phyloP scores from a whole-genome alignment of 2,329 filamentous ascomycete genomes.

The Helotiales sp. region DNA sequence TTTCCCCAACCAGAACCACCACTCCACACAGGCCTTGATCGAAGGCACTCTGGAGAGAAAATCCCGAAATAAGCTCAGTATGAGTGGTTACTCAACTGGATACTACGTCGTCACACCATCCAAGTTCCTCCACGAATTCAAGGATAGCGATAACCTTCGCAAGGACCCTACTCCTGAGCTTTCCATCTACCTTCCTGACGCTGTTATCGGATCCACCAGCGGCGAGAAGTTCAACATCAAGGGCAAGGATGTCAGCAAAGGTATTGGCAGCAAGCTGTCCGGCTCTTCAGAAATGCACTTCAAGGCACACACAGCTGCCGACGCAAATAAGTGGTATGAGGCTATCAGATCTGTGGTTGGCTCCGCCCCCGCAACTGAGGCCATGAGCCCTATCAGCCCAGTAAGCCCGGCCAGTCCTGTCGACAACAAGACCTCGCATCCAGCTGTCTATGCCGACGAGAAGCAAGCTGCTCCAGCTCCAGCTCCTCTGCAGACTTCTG shows the following conservation, averaged over 20 bases:
- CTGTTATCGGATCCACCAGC: conserved; percentile 71
- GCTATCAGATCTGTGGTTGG: conserved; percentile 56
- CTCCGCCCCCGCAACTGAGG: conserved; percentile 23
- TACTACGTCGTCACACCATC: conserved; percentile 92
- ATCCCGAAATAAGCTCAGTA: conserved; percentile 79
- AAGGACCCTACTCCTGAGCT: conserved; percentile 82
- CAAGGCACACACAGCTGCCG: conserved; percentile 81
- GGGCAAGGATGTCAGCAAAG: conserved; percentile 88
- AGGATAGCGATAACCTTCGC: conserved; percentile 77
- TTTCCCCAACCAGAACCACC: conserved; percentile 90
- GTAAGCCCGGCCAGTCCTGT: conserved; percentile 34
- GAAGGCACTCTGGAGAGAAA: conserved; percentile 91
- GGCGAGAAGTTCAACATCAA: conserved; percentile 93
- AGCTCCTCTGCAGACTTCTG: conserved; percentile 35
- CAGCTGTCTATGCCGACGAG: conserved; percentile 30
- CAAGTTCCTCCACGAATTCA: conserved; percentile 94
- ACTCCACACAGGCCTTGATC: conserved; percentile 78
- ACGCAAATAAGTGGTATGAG: conserved; percentile 85
- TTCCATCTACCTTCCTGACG: conserved; percentile 91
- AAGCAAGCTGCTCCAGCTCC: conserved; percentile 27
- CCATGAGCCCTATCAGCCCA: conserved; percentile 29
- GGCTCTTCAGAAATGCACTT: conserved; percentile 82
- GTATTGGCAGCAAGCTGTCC: conserved; percentile 79
- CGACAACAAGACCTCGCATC: conserved; percentile 28
- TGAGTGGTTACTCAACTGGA: conserved; percentile 74